Evolutionary conservation across 176 grass and related monocot genomes (phyloP), one percentile per base, ranked within the genome.

Genomic region (Urochloa ruziziensis): DNA sequence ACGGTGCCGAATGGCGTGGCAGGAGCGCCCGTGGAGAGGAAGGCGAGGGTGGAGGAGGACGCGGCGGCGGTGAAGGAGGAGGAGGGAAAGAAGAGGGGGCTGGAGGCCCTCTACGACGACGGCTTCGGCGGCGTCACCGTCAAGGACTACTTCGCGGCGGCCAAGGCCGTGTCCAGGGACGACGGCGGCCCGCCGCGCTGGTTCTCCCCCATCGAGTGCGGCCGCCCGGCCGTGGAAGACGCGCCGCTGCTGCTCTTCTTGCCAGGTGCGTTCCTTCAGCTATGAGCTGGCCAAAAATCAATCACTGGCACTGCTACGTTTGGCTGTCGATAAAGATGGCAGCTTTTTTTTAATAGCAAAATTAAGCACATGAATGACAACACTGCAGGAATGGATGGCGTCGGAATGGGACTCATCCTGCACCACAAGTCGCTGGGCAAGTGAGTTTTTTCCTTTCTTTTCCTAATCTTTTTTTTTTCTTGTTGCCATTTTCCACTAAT

Each of bases 341-440:
- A 21, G 51, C 32, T 5, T 34, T 54, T 2, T 34, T 2, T n/a
- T n/a, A n/a, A n/a, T 46, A 40, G 7, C 39, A 40, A 40, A 40
- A 40, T 40, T 4, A 52, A 19, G 4, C 49, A 7, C 17, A 57
- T 57, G 53, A 19, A n/a, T 68, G 60, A 52, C 37, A 43, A 49
- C 62, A 60, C 37, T 47, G 46, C 86, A 98, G 96, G 96, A 62
- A 79, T n/a, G 29, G 96, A 99, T 85, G 93, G 96, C 51, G 81
- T 92, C 15, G 93, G 96, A 80, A 88, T 89, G 82, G 96, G 89
- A 10, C 93, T 99, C 52, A 87, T 94, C 93, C 59, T 94, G 80
- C 96, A 96, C 88, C 96, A 99, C 87, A 96, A 86, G 78, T 99
- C 96, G 27, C 80, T 99, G 76, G 96, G 96, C 70, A 99, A 84